Evolutionary conservation across 805 yeast genomes (phyloP).

Genomic region (Diddensiella caesifluorescens): DNA sequence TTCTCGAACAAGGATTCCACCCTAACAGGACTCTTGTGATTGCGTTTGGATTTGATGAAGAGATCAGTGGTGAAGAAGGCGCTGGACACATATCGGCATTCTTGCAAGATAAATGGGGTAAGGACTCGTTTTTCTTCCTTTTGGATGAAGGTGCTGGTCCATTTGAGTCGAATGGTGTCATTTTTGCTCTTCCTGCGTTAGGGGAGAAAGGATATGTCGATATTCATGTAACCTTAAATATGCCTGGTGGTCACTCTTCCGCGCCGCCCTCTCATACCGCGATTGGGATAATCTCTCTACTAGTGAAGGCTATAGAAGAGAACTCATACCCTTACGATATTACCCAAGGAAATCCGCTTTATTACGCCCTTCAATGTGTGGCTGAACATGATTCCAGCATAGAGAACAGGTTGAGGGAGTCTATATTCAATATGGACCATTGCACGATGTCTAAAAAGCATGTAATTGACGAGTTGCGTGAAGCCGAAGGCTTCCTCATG

Average conservation of each 20-base stretch:
- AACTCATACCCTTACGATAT: conserved; percentile 48
- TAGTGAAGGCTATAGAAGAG: conserved; percentile 51
- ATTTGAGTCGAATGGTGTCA: conserved; percentile 39
- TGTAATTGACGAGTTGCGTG: conserved; percentile 10
- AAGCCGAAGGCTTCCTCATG: conserved; percentile 29
- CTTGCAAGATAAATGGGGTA: conserved; percentile 53
- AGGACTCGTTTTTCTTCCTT: conserved; percentile 52
- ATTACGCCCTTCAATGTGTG: conserved; percentile 52
- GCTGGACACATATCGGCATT: conserved; percentile 48
- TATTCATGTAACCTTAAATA: conserved; percentile 42
- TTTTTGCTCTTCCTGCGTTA: conserved; percentile 50
- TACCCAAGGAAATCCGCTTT: conserved; percentile 53
- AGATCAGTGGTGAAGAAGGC: conserved; percentile 57
- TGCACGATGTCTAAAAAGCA: conserved; percentile 15
- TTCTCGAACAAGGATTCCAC: conserved; percentile 45
- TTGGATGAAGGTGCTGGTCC: conserved; percentile 66
- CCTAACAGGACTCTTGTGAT: conserved; percentile 62
- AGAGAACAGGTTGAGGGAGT: conserved; percentile 24
- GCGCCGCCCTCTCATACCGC: conserved; percentile 78
- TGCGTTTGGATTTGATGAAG: conserved; percentile 79
- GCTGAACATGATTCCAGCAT: conserved; percentile 45
- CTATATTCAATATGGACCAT: conserved; percentile 14
- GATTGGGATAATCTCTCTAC: conserved; percentile 65
- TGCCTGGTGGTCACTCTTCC: conserved; percentile 78
- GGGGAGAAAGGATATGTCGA: conserved; percentile 61